Base-by-base conservation (phyloP, 2,329 filamentous ascomycete species). In the Geosmithia putterillii region DNA sequence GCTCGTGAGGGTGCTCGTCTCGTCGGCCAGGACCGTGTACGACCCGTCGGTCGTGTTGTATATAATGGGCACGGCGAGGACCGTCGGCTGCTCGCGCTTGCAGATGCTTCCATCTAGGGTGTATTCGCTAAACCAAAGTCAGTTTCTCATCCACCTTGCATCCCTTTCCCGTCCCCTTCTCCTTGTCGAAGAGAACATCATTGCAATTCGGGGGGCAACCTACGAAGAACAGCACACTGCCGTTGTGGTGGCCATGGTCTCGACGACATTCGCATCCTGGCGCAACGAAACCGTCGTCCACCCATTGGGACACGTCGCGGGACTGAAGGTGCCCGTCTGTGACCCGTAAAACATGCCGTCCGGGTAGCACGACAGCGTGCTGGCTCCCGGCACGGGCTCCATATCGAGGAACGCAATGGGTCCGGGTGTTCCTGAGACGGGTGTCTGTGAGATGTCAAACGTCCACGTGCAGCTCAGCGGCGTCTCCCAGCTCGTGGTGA, bases 201-300 rank as follows among this genome's bases (percentile, higher is more conserved):
- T 10, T n/a, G 14, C 34, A 14, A 2, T 15, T 6, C 17, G n/a
- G 20, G 28, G 17, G 19, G n/a, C 21, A 28, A 59, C 63, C 46
- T 60, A 66, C 63, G 58, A 63, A 43, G 63, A 66, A 42, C 63
- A 66, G 47, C 63, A 65, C 15, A 64, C 51, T 5, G 61, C 61
- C 10, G 62, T 65, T 7, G 60, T 65, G n/a, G 59, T 64, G 22
- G 56, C 55, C 38, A 55, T 51, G 10, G 50, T 47, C 42, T 47
- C 45, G 23, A 46, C 45, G 41, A 55, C 51, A 9, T 59, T 52
- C 2, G 54, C 57, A 34, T 57, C 56, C 20, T 58, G 53, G 2
- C 47, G 50, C 7, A 62, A 47, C 15, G 57, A 56, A 25, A 55
- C 63, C 3, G 63, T 66, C 7, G 60, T 63, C 63, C 63, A 66